phyloP scores from a whole-genome alignment of 2,329 filamentous ascomycete species.

The Coniella lustricola region DNA sequence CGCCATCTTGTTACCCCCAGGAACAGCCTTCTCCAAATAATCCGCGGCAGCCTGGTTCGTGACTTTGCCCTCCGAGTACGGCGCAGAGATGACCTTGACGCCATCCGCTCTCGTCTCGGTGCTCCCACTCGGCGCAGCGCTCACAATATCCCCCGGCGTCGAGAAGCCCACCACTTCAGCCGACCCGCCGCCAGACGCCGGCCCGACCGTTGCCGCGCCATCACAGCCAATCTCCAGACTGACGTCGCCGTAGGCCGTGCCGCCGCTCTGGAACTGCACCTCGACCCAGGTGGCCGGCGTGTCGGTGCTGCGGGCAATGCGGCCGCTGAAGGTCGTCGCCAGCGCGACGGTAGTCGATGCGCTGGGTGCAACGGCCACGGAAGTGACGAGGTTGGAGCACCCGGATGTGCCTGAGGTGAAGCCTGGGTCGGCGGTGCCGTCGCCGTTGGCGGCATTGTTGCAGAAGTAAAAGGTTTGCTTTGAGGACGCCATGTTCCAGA shows the following conservation, averaged over 20 bases:
- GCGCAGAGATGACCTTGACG: slow-evolving; percentile 7
- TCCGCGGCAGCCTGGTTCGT: slow-evolving; percentile 7
- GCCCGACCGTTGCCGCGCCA: slow-evolving; percentile 8
- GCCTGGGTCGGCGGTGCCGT: slow-evolving; percentile 10
- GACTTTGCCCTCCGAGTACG: slow-evolving; percentile 3
- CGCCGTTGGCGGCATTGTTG: slow-evolving; percentile 11
- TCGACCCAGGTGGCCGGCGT: slow-evolving; percentile 13
- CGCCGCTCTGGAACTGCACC: slow-evolving; percentile 10
- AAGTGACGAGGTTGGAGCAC: slow-evolving; percentile 5
- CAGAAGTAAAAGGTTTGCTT: slow-evolving; percentile 14
- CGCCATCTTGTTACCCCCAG: background rate
- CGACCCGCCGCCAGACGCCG: slow-evolving; percentile 1
- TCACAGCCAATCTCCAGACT: slow-evolving; percentile 11
- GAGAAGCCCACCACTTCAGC: slow-evolving; percentile 1
- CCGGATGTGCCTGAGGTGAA: slow-evolving; percentile 10
- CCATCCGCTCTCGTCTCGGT: slow-evolving; percentile 9
- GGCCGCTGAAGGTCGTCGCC: slow-evolving; percentile 5
- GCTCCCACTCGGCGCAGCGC: background rate
- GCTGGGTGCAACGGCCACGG: slow-evolving; percentile 3
- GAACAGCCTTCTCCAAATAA: slow-evolving; percentile 3
- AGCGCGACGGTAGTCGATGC: slow-evolving; percentile 3
- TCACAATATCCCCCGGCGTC: background rate
- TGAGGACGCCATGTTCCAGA: slow-evolving; percentile 7
- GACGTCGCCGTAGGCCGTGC: slow-evolving; percentile 11
- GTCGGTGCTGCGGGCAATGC: slow-evolving; percentile 10